phyloP scores from a whole-genome alignment of 129 eudicot genomes.

The Chrysanthemum lavandulifolium region DNA sequence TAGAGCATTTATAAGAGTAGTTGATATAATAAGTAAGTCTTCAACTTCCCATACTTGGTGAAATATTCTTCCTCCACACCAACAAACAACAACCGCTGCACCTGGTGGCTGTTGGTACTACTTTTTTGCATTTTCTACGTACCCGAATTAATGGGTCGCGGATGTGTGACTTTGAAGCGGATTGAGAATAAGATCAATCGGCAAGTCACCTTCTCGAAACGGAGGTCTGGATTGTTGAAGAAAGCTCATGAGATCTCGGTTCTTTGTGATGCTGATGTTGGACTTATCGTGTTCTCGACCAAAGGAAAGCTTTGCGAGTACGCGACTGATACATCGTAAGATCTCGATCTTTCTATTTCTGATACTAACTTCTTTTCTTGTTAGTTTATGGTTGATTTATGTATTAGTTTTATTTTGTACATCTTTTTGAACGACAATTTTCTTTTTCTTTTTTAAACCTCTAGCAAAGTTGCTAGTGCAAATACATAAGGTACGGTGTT shows the following conservation, averaged over 20 bases:
- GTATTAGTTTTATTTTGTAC: too few species aligned
- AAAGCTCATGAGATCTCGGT: conserved; percentile 43
- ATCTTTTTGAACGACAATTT: too few species aligned
- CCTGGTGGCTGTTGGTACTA: background rate
- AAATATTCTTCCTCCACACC: conserved; percentile 1
- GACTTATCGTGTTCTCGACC: conserved; percentile 40
- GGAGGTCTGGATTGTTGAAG: conserved; percentile 37
- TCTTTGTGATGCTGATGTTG: conserved; percentile 38
- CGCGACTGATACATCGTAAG: conserved; percentile 33
- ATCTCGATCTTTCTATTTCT: conserved; percentile 1
- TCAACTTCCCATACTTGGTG: background rate
- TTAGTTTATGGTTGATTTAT: background rate
- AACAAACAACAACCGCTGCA: background rate
- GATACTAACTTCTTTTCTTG: background rate
- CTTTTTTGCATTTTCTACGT: too few species aligned
- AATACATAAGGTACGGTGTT: too few species aligned
- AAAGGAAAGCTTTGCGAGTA: conserved; percentile 39
- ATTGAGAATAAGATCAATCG: conserved; percentile 40
- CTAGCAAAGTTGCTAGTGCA: too few species aligned
- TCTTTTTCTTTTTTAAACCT: too few species aligned
- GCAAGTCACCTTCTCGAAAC: conserved; percentile 40
- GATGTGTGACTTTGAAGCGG: conserved; percentile 34
- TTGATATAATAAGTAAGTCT: background rate
- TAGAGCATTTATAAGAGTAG: background rate
- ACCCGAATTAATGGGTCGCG: conserved; percentile 31